These are phyloP conservation scores for Ascochyta viciae-villosae DNA, from an alignment of 2,329 filamentous ascomycete species.

Conservation along the genomic window DNA sequence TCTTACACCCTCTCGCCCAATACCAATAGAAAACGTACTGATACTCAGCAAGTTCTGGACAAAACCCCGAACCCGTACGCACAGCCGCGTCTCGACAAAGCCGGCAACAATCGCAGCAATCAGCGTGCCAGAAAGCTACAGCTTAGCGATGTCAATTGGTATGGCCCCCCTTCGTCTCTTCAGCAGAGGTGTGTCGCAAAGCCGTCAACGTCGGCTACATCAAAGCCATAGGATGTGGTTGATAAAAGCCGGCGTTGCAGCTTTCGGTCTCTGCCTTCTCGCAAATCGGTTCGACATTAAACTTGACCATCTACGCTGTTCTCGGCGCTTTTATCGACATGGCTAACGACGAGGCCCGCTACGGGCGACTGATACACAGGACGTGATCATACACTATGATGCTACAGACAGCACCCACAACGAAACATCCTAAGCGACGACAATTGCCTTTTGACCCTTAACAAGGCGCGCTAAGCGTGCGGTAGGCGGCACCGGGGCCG, in stretches of 20 bases:
- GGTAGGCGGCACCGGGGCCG: background rate
- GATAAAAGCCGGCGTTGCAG: constrained; percentile 22
- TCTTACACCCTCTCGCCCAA: constrained; percentile 53
- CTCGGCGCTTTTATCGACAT: constrained; percentile 14
- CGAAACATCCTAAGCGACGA: constrained; percentile 17
- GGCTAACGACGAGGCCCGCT: constrained; percentile 38
- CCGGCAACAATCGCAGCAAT: constrained; percentile 70
- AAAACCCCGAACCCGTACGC: constrained; percentile 53
- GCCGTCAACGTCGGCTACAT: constrained; percentile 14
- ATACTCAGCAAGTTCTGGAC: constrained; percentile 49
- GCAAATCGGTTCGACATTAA: constrained; percentile 5
- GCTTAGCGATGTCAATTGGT: constrained; percentile 98
- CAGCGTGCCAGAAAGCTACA: constrained; percentile 91
- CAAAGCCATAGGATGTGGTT: constrained; percentile 11
- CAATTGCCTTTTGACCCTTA: constrained; percentile 10
- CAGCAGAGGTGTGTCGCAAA: constrained; percentile 19
- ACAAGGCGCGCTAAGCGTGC: background rate
- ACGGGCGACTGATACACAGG: constrained; percentile 37
- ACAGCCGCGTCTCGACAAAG: constrained; percentile 61
- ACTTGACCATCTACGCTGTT: constrained; percentile 16
- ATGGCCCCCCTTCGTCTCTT: constrained; percentile 52
- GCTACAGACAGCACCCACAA: constrained; percentile 35
- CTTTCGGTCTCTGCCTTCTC: constrained; percentile 12
- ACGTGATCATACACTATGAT: constrained; percentile 34
- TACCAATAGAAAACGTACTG: constrained; percentile 57